A percentile compares a stretch with the other conserved stretches of the same genome.
Conservation (phyloP, 2,329 filamentous ascomycete species). For the Talaromyces sp. region DNA sequence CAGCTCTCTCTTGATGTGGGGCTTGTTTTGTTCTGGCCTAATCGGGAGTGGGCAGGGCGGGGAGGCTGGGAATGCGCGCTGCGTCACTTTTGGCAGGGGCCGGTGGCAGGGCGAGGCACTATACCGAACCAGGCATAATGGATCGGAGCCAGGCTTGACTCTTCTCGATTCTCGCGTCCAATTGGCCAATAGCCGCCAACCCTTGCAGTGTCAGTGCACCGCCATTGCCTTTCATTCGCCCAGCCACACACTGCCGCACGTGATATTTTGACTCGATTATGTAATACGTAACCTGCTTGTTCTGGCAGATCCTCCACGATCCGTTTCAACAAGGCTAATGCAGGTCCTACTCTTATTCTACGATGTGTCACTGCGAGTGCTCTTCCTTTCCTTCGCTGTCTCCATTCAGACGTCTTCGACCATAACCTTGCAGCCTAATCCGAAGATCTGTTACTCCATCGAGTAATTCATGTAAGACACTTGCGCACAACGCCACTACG, state of each 20-base stretch:
- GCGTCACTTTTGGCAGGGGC: slow-evolving; percentile 1
- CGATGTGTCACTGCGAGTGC: background rate
- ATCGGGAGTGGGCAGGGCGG: slow-evolving; percentile 14
- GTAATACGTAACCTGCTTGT: too few relatives aligned
- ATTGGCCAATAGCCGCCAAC: slow-evolving; percentile 8
- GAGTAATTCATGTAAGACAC: background rate
- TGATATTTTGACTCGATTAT: background rate
- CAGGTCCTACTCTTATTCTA: background rate
- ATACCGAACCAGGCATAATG: background rate
- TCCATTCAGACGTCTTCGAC: background rate
- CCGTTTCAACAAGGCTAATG: background rate
- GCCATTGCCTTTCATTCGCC: slow-evolving; percentile 3
- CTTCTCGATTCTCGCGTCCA: background rate
- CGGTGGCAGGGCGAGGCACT: background rate
- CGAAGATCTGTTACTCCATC: background rate
- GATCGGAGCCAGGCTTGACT: background rate
- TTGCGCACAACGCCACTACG: background rate
- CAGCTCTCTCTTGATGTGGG: slow-evolving; percentile 8
- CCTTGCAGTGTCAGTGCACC: background rate
- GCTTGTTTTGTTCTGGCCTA: slow-evolving; percentile 17
- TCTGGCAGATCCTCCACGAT: background rate
- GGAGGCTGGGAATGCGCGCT: slow-evolving; percentile 15
- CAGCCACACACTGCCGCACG: slow-evolving; percentile 11
- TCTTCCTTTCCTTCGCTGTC: background rate
- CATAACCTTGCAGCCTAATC: background rate